Base-by-base conservation (phyloP, 306 rosid genomes). In the Vicia villosa region DNA sequence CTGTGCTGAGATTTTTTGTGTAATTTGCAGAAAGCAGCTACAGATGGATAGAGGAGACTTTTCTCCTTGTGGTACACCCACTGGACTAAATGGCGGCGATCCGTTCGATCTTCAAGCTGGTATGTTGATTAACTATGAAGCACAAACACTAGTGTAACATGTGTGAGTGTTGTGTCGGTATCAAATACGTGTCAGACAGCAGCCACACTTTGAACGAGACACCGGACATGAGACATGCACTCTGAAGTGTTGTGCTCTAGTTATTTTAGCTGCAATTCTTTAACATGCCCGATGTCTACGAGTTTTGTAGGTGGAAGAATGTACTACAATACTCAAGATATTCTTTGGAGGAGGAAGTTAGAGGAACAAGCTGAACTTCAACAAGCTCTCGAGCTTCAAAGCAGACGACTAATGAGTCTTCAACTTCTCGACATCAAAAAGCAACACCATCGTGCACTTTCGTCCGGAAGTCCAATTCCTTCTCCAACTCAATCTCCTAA, bases 61-160 rank as follows among this genome's bases (percentile, higher is more conserved):
- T 79, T 91, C 96, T 2, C 92, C 97, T 15, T 93, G 96, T 82
- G 98, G 96, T 5, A 92, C 98, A 46, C 98, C 97, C 15, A 81
- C 96, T 41, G 97, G 97, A 13, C 67, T 83, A 13, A 97, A 91
- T 68, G 79, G 88, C 2, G 84, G 96, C 75, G 99, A 91, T 58
- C 96, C 86, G 5, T 86, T 26, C 68, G 96, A 94, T 89, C 82
- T 91, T 66, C 97, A 90, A 76, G 89, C 84, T 30, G 99, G 98
- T 94, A 78, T 37, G 79, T 63, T 38, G 8, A 7, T 55, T 21
- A 24, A 26, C 37, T 56, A 56, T 4, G 17, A 56, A 56, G 1
- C 19, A 54, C 17, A 22, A 6, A 22, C 37, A 24, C 37, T 1
- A 3, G 5, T 52, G 59, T 52, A 1, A 22, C 22, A 10, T 3